Evolutionary conservation across 2,329 filamentous ascomycete species (phyloP), one percentile per base, ranked within the genome.

Genomic region (Achaetomium macrosporum): DNA sequence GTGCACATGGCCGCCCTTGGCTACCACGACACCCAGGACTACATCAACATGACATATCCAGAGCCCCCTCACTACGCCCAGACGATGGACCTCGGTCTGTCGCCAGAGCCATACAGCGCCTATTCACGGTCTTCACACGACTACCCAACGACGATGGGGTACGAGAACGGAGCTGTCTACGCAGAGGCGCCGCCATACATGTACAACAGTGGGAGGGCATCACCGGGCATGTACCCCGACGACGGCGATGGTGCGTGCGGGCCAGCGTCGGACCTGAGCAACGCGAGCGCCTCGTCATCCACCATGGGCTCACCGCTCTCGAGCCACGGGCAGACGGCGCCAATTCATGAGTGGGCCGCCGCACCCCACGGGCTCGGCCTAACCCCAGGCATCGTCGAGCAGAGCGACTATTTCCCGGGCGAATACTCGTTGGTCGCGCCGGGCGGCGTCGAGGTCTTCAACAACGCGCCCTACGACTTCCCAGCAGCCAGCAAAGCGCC

Each of bases 281-380:
- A 77, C 55, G 76, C 75, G 20, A 85, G 81, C 54, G 81, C 81
- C 4, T 74, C 83, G 7, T 87, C 84, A 1, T 87, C 84, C 9
- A 81, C 80, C 50, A 78, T 84, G 57, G 83, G 83, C 52, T 88
- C 84, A 19, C 84, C 84, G 25, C 80, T 82, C 62, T 84, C 83
- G 1, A 77, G 79, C 57, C 76, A 79, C 62, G 76, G 77, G 51
- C 79, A 79, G 59, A 69, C 78, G 58, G 79, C 79, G 56, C 73
- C 74, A 61, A 75, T 81, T 47, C 74, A 82, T 42, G 79, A 83
- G 55, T 87, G 83, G 81, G 68, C 75, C 59, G 68, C 59, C 10
- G 68, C 73, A 55, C 66, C 72, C 54, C 69, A 78, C 47, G 77
- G 77, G 49, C 71, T 87, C 35, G 79, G 77, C 47, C 73, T 86